Percentiles rank a stretch among this genome's conserved stretches.
These are phyloP conservation scores for Backusella psychrophila DNA, from an alignment of 192 early-diverging fungal species.

Conservation along the genomic window DNA sequence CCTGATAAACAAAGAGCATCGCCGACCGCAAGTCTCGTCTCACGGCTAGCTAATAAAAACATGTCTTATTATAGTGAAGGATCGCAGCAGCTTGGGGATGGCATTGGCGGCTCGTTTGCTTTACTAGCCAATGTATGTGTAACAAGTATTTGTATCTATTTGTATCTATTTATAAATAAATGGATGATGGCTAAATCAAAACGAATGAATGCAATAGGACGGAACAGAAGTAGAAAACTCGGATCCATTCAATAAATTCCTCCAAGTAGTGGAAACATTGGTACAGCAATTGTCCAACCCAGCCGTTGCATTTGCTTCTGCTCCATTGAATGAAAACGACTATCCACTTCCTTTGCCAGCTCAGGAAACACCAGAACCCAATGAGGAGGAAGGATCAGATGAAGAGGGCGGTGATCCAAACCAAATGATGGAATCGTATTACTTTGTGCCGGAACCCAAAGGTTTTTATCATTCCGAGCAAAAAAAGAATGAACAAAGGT, in stretches of 20 bases:
- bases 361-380: background rate
- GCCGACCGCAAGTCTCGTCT: background rate
- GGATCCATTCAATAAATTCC: constrained; percentile 86
- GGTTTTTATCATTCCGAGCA: background rate
- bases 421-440: constrained; percentile 55
- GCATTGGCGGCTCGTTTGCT: constrained; percentile 33
- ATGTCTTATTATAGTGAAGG: background rate
- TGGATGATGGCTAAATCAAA: background rate
- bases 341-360: background rate
- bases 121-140: constrained; percentile 21
- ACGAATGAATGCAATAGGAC: constrained; percentile 1
- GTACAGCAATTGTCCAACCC: constrained; percentile 70
- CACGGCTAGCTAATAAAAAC: background rate
- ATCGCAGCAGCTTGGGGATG: background rate
- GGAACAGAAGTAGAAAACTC: constrained; percentile 56
- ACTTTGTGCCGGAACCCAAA: constrained; percentile 41
- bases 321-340: constrained; percentile 49
- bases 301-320: constrained; percentile 59
- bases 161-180: background rate
- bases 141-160: background rate
- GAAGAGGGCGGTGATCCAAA: constrained; percentile 4
- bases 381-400: background rate
- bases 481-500: background rate
- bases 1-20: constrained; percentile 7
- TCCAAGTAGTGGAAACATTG: constrained; percentile 70